Conservation (phyloP, 306 rosid species). For the Gillenia trifoliata region DNA sequence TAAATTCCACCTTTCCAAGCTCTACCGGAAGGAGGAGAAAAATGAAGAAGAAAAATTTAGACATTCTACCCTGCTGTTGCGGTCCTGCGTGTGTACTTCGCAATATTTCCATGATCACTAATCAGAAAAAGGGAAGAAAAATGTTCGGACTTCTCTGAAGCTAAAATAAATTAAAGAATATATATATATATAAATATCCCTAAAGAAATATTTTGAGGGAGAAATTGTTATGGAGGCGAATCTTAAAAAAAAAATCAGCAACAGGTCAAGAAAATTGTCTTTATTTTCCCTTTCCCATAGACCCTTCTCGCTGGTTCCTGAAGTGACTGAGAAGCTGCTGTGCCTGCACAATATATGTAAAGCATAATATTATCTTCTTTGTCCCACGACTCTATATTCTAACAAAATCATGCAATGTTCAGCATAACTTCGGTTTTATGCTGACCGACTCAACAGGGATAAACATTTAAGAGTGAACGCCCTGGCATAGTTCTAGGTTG, state of each 20-base stretch:
- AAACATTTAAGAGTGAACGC: not conserved
- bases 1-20: not conserved
- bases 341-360: slow-evolving; percentile 51
- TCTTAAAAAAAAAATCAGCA: slow-evolving; percentile 13
- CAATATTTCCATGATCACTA: slow-evolving; percentile 7
- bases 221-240: slow-evolving; percentile 5
- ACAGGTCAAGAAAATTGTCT: slow-evolving; percentile 21
- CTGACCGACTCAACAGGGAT: not conserved
- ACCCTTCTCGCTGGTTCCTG: slow-evolving; percentile 71
- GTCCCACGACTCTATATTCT: not conserved
- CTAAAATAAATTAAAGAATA: slow-evolving; percentile 44
- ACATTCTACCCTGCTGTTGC: slow-evolving; percentile 19
- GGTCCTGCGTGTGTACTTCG: not conserved
- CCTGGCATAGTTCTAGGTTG: not conserved
- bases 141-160: slow-evolving; percentile 10
- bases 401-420: not conserved
- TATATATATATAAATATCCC: slow-evolving; percentile 20
- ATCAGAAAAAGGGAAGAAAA: slow-evolving; percentile 2
- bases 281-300: slow-evolving; percentile 55
- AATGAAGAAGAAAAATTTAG: not conserved
- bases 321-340: slow-evolving; percentile 92
- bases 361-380: not conserved
- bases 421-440: not conserved
- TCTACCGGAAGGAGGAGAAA: not conserved
- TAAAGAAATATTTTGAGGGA: slow-evolving; percentile 4